Conservation (phyloP, 257 asterid species). For the Thymus quinquecostatus region DNA sequence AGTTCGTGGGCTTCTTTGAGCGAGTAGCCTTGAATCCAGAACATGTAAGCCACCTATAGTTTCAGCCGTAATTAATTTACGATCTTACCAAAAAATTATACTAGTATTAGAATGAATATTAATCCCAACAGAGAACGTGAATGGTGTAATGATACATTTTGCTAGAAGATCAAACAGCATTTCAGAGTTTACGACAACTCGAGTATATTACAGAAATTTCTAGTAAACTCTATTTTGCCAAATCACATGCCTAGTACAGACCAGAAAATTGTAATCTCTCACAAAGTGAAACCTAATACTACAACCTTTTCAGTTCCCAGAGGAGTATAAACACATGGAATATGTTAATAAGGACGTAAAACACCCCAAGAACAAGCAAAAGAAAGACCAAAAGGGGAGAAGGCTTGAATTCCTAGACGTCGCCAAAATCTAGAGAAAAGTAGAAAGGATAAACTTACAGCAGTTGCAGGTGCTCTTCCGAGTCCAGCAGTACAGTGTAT, state of each 20-base stretch:
- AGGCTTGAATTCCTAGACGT: not conserved
- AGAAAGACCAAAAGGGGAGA: not conserved
- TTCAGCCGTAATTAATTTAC: slow-evolving; percentile 17
- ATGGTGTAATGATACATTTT: not conserved
- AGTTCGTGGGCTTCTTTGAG: slow-evolving; percentile 70
- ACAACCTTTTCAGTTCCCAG: not conserved
- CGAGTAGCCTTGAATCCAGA: slow-evolving; percentile 84
- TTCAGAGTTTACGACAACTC: not conserved
- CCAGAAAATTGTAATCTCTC: not conserved
- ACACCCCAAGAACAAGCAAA: not conserved
- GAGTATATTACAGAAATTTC: not conserved
- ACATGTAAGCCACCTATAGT: slow-evolving; percentile 92
- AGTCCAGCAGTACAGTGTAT: slow-evolving; percentile 99
- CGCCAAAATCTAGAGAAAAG: not conserved
- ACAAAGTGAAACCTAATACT: not conserved
- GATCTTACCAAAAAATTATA: slow-evolving; percentile 5
- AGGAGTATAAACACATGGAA: not conserved
- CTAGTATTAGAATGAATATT: slow-evolving; percentile 15
- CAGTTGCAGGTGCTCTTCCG: slow-evolving; percentile 96
- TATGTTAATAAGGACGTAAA: not conserved
- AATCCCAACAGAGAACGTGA: not conserved
- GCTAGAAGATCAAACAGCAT: not conserved
- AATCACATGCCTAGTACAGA: not conserved
- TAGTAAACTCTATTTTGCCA: not conserved
- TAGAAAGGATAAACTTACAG: slow-evolving; percentile 49